Conservation (phyloP, 345 rosid species). For the Linum trigynum region DNA sequence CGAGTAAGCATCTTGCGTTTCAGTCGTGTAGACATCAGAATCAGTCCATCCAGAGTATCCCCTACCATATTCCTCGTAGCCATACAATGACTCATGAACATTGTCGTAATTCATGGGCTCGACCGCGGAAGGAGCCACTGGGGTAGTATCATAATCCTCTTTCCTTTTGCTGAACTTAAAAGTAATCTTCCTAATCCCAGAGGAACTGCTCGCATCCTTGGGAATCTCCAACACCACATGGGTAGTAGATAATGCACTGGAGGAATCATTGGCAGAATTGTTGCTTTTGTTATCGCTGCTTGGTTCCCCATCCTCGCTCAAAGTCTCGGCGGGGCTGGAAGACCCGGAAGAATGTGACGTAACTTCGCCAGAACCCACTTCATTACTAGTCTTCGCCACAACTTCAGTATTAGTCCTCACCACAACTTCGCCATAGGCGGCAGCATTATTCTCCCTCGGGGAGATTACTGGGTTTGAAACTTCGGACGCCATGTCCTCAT, state of each 20-base stretch:
- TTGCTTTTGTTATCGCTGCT: slow-evolving; percentile 28
- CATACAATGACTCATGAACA: slow-evolving; percentile 2
- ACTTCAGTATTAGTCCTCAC: slow-evolving; percentile 39
- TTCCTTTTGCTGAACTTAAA: slow-evolving; percentile 71
- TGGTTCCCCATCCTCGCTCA: slow-evolving; percentile 40
- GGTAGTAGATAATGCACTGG: slow-evolving; percentile 32
- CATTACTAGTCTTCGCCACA: slow-evolving; percentile 12
- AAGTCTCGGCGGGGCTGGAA: slow-evolving; percentile 40
- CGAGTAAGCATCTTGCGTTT: slow-evolving; percentile 15
- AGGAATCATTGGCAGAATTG: slow-evolving; percentile 14
- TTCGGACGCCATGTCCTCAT: slow-evolving; percentile 71
- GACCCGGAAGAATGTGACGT: slow-evolving; percentile 34
- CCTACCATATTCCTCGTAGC: slow-evolving; percentile 11
- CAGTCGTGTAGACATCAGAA: slow-evolving; percentile 16
- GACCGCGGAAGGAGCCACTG: slow-evolving; percentile 9
- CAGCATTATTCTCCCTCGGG: slow-evolving; percentile 33
- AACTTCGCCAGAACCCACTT: slow-evolving; percentile 28
- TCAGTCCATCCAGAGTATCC: slow-evolving; percentile 12
- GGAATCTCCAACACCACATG: slow-evolving; percentile 81
- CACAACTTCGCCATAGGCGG: slow-evolving; percentile 37
- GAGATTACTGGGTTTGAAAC: slow-evolving; percentile 66
- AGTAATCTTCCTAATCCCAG: slow-evolving; percentile 80
- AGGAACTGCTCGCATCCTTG: slow-evolving; percentile 51
- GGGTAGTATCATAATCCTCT: slow-evolving; percentile 33
- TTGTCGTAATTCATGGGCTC: slow-evolving; percentile 16